These are phyloP conservation scores for Eimeria sp. DNA, from an alignment of 169 alveolate genomes.

Conservation along the genomic window DNA sequence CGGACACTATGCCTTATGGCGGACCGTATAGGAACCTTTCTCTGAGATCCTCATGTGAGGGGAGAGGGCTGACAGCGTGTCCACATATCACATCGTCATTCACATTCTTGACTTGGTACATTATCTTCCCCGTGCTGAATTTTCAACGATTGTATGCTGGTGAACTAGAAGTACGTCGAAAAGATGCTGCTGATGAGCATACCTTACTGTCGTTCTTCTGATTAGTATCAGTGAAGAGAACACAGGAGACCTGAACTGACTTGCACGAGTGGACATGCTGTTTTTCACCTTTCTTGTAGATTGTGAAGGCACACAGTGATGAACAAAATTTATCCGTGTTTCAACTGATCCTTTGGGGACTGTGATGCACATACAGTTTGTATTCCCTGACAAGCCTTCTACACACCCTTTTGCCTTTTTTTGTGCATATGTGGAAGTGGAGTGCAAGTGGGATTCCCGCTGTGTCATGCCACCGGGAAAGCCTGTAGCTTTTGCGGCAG, in stretches of 20 bases:
- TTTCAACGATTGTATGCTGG: too few species aligned
- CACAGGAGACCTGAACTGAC: slow-evolving; percentile 25
- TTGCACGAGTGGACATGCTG: too few species aligned
- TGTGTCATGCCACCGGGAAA: slow-evolving; percentile 50
- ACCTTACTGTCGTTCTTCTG: slow-evolving; percentile 54
- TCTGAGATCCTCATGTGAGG: background rate
- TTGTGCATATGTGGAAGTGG: background rate
- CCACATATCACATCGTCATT: background rate
- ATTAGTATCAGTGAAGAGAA: slow-evolving; percentile 20
- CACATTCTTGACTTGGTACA: background rate
- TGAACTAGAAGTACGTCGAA: background rate
- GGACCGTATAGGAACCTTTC: slow-evolving; percentile 66
- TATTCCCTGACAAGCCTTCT: slow-evolving; percentile 47
- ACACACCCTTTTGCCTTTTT: background rate
- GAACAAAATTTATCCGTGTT: slow-evolving; percentile 17
- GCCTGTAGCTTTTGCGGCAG: slow-evolving; percentile 77
- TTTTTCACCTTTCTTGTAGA: too few species aligned
- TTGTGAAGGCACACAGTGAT: slow-evolving; percentile 5
- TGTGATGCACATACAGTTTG: slow-evolving; percentile 44
- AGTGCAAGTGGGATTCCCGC: background rate
- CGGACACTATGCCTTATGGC: slow-evolving; percentile 32
- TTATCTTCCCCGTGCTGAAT: background rate
- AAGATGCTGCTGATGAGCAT: background rate
- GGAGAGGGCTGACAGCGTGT: slow-evolving; percentile 75
- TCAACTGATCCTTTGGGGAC: slow-evolving; percentile 29